Conservation (phyloP, 2,329 filamentous ascomycete genomes). For the Aureobasidium sp. region DNA sequence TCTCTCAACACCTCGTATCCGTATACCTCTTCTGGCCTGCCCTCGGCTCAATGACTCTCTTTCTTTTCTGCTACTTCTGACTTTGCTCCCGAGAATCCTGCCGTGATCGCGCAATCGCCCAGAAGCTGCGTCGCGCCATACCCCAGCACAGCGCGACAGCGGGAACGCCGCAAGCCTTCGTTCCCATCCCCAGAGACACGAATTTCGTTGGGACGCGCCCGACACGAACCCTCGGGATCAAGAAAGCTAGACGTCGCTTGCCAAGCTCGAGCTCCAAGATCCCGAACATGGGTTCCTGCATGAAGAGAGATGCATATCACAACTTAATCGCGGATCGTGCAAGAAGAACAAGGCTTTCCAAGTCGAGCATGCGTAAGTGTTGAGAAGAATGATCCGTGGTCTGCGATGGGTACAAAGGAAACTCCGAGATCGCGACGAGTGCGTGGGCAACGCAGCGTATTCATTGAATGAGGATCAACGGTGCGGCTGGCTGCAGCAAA, state of each 20-base stretch:
- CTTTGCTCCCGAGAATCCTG: background rate
- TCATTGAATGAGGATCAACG: slow-evolving; percentile 6
- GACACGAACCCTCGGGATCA: background rate
- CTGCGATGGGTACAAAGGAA: background rate
- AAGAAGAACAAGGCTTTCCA: background rate
- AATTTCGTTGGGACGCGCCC: background rate
- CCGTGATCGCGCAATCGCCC: background rate
- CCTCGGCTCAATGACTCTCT: no score
- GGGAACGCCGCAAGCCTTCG: background rate
- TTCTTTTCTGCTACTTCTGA: no score
- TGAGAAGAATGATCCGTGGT: background rate
- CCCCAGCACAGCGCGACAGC: background rate
- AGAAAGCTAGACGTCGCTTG: background rate
- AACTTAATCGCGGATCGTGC: background rate
- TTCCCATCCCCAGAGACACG: background rate
- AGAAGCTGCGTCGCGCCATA: background rate
- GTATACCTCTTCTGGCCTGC: no score
- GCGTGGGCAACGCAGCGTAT: background rate
- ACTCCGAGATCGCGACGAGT: background rate
- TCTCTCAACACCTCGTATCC: no score
- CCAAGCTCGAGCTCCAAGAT: background rate
- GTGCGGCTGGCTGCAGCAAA: background rate
- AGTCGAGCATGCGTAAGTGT: background rate
- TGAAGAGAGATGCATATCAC: background rate
- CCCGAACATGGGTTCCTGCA: background rate